Base-by-base conservation (phyloP, 164 flowering plant genomes). In the Stephania cephalantha region DNA sequence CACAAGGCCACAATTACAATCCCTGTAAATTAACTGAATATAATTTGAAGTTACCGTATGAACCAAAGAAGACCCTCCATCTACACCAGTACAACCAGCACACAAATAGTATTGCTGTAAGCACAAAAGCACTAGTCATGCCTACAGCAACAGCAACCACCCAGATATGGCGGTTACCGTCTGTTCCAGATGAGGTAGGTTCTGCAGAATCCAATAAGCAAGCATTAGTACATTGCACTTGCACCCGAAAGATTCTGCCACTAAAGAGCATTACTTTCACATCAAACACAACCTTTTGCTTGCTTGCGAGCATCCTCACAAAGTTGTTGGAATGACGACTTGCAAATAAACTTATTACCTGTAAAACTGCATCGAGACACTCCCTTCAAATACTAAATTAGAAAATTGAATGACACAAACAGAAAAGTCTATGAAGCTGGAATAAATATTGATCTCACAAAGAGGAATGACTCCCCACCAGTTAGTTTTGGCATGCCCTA, bases 341-440 rank as follows among this genome's bases (percentile, higher is more conserved):
- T 69, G 80, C 98, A 95, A 30, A 95, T 92, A 76, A 89, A 88
- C 55, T 44, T 81, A 80, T 95, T 93, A 76, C 99, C 99, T 78
- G 90, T 83, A 79, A 95, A 78, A 84, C 99, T 95, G 75, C 77
- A 86, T 46, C 11, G 44, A 74, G 67, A 73, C 61, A 76, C 48
- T 31, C 64, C 45, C 46, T 48, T 80, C 50, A 76, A 73, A 74
- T 10, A 55, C 58, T 8, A 68, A n/a, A 46, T 61, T 61, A 61
- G 25, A 61, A 3, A 29, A 5, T 25, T 53, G 29, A 52, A 72
- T 8, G 44, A 2, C 46, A 50, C n/a, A 17, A 35, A 68, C 18
- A 46, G 17, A 30, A 20, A 10, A 1, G 18, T 17, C 1, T 10
- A 65, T 29, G 25, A 25, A 12, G 20, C 46, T 15, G n/a, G 42